A percentile compares a stretch with the other conserved stretches of the same genome.
Evolutionary conservation across 2,329 filamentous ascomycete species (phyloP).

Genomic region (Colletotrichum sublineola): DNA sequence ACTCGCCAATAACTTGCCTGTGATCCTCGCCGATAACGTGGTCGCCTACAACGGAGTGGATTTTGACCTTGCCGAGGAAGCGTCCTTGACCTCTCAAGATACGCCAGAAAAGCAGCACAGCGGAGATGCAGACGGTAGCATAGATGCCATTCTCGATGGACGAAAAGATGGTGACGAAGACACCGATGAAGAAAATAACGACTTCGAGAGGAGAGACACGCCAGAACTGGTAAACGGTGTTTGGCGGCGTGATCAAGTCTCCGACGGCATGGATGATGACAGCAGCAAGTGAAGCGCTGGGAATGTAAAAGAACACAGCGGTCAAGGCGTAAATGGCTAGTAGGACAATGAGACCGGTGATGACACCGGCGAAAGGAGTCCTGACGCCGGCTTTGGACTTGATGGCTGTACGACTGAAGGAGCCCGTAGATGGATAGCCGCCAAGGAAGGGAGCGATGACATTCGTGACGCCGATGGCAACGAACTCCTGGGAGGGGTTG

Average conservation of each 20-base stretch:
- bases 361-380: conserved; percentile 89
- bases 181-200: conserved; percentile 92
- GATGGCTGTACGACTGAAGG: conserved; percentile 96
- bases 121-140: conserved; percentile 82
- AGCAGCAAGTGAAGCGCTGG: conserved; percentile 81
- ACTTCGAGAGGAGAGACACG: conserved; percentile 90
- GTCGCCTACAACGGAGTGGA: conserved; percentile 87
- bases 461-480: conserved; percentile 93
- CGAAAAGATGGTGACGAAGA: conserved; percentile 89
- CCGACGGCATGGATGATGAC: conserved; percentile 97
- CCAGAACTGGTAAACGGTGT: conserved; percentile 96
- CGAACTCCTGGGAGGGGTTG: conserved; percentile 94
- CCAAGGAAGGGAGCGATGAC: conserved; percentile 92
- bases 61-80: conserved; percentile 85
- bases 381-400: conserved; percentile 97
- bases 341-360: conserved; percentile 87
- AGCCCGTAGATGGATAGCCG: conserved; percentile 92
- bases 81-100: conserved; percentile 85
- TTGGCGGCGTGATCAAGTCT: conserved; percentile 90
- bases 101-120: conserved; percentile 84
- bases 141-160: conserved; percentile 95
- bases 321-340: conserved; percentile 91
- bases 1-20: conserved; percentile 61
- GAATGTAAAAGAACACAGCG: conserved; percentile 94
- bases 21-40: conserved; percentile 75